A percentile compares a stretch with the other conserved stretches of the same genome.
Evolutionary conservation across 2,329 filamentous ascomycete genomes (phyloP).

Genomic region (Penicillium sp.): DNA sequence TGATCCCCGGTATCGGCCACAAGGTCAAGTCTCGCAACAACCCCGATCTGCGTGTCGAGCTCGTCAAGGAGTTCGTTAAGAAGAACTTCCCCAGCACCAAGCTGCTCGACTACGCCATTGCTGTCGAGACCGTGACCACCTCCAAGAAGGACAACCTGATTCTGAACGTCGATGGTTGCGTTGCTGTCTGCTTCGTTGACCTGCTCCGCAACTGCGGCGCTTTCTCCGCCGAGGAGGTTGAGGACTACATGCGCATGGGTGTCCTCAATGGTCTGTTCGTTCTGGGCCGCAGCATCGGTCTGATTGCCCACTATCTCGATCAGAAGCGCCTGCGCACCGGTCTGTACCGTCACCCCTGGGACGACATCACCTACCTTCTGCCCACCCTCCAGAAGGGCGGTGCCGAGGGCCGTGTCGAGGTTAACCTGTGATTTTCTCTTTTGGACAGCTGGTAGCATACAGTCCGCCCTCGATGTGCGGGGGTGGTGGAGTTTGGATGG

Average conservation of each 20-base stretch:
- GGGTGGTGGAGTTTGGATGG: constrained; percentile 37
- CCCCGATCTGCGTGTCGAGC: constrained; percentile 97
- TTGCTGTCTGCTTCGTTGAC: constrained; percentile 98
- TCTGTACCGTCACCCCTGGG: constrained; percentile 98
- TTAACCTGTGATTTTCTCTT: constrained; percentile 58
- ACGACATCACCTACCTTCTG: constrained; percentile 93
- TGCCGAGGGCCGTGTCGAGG: constrained; percentile 82
- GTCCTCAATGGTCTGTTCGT: constrained; percentile 99
- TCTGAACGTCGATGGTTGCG: constrained; percentile 95
- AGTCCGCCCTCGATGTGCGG: constrained; percentile 26
- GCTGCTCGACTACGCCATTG: constrained; percentile 96
- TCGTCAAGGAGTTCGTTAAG: constrained; percentile 97
- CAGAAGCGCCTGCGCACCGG: constrained; percentile 99
- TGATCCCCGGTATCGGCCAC: constrained; percentile 98
- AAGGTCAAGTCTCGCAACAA: constrained; percentile 99
- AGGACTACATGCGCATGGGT: constrained; percentile 99
- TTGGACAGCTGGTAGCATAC: constrained; percentile 22
- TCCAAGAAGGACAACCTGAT: constrained; percentile 99
- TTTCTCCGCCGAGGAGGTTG: constrained; percentile 91
- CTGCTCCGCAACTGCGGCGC: constrained; percentile 96
- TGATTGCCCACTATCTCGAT: constrained; percentile 99
- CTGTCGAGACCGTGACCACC: constrained; percentile 95
- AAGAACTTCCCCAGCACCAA: constrained; percentile 97
- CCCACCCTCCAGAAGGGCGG: constrained; percentile 70
- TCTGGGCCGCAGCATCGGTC: constrained; percentile 90